These are phyloP conservation scores for Phytophthora colocasiae DNA, from an alignment of 352 stramenopile species.

Conservation along the genomic window DNA sequence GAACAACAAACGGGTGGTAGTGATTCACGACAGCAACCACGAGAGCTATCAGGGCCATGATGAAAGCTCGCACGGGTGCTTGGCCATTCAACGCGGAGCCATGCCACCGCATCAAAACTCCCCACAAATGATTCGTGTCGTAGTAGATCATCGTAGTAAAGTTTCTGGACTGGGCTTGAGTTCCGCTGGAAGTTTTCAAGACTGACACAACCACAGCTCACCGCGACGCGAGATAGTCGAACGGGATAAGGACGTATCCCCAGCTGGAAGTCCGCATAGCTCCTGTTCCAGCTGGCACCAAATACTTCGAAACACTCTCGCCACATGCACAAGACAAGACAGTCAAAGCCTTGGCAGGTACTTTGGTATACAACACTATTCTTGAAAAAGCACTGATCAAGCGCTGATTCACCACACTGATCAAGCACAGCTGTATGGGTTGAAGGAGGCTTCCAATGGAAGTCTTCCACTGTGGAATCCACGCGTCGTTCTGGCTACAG, in stretches of 20 bases:
- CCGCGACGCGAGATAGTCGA: constrained; percentile 28
- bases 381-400: too few relatives aligned
- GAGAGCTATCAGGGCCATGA: constrained; percentile 74
- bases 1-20: constrained; percentile 69
- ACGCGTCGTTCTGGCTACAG: too few relatives aligned
- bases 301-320: neutral
- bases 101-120: constrained; percentile 72
- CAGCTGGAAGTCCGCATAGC: constrained; percentile 23
- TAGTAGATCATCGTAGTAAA: constrained; percentile 79
- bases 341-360: too few relatives aligned
- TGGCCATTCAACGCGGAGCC: constrained; percentile 80
- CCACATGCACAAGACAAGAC: too few relatives aligned
- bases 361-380: too few relatives aligned
- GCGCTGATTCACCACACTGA: too few relatives aligned
- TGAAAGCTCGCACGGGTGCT: constrained; percentile 61
- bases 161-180: constrained; percentile 2
- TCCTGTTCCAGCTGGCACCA: neutral
- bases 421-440: too few relatives aligned
- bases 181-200: constrained; percentile 8
- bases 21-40: constrained; percentile 57
- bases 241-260: constrained; percentile 29
- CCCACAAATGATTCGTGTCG: constrained; percentile 62
- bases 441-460: too few relatives aligned
- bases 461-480: too few relatives aligned
- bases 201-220: constrained; percentile 17